Conservation (phyloP, 257 asterid genomes). For the Gardenia jasminoides region DNA sequence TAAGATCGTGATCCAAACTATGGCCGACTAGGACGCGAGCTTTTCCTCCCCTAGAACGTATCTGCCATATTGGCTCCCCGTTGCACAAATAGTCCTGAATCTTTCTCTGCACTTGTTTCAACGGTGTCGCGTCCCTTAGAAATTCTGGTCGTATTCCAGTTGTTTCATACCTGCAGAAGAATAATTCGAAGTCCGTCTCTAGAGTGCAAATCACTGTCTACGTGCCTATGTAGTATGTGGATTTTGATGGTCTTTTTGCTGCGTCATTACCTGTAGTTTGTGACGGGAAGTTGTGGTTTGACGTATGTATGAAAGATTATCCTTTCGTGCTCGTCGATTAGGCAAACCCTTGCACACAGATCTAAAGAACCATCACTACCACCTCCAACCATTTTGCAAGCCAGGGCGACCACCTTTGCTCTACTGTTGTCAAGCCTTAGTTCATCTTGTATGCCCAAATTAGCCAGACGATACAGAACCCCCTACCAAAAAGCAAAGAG, state of each 20-base stretch:
- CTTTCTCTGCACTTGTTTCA: conserved; percentile 65
- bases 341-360: conserved; percentile 85
- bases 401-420: conserved; percentile 72
- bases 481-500: conserved; percentile 36
- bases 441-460: conserved; percentile 75
- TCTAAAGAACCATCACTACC: conserved; percentile 89
- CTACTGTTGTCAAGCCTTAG: conserved; percentile 58
- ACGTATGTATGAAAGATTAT: conserved; percentile 70
- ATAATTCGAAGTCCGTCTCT: not conserved
- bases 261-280: conserved; percentile 61
- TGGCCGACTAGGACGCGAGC: conserved; percentile 86
- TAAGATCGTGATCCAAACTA: conserved; percentile 81
- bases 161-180: conserved; percentile 63
- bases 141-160: conserved; percentile 74
- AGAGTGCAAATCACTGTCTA: not conserved
- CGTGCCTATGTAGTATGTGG: not conserved
- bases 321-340: conserved; percentile 66
- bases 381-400: conserved; percentile 94
- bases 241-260: not conserved
- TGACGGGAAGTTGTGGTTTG: conserved; percentile 72
- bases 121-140: conserved; percentile 76
- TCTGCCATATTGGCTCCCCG: conserved; percentile 86
- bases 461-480: conserved; percentile 66
- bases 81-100: conserved; percentile 84
- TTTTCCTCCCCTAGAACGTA: conserved; percentile 74